Base-by-base conservation (phyloP, 495 filamentous ascomycete species). In the Usnea hakonensis region DNA sequence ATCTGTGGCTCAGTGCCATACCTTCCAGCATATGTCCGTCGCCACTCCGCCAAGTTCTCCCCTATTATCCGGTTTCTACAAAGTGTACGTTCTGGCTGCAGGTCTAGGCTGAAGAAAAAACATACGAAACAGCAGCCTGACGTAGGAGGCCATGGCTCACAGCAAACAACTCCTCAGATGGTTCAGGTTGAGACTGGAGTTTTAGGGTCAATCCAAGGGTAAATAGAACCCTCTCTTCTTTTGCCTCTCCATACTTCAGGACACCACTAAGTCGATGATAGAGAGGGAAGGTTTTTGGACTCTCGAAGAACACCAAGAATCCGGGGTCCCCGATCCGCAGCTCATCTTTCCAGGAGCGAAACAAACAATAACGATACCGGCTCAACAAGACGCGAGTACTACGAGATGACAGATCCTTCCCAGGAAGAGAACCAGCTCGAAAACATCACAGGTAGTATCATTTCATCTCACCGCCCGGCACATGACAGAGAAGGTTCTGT, bases 371-470 rank as follows among this genome's bases (percentile, higher is more conserved):
- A n/a, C 37, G 23, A 43, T n/a, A 21, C 38, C 23, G 26, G 56
- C n/a, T 19, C 56, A 33, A 58, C 56, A 58, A 43, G 38, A 26
- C 56, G 56, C 17, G 38, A 58, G 5, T 35, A 58, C 56, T 58
- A 58, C 40, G 56, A 58, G 35, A 19, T 40, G 33, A 23, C 35
- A 56, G 54, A 56, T 13, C 38, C 14, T 41, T 17, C 38, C 38
- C 16, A 40, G 4, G 33, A 56, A 23, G 32, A 13, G 32, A 56
- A 11, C 13, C 3, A 21, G 32, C 35, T 26, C 32, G 32, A 56
- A 3, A 38, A 33, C n/a, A 35, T 21, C 6, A 32, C 52, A 21
- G 52, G 32, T 28, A 33, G 16, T 35, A 35, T 17, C 26, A 19
- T 11, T 9, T 36, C 19, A 35, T 55, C 52, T 21, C 52, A 55